Evolutionary conservation across 2,329 filamentous ascomycete species (phyloP), one percentile per base, ranked within the genome.

Genomic region (Pseudogymnoascus sp.): DNA sequence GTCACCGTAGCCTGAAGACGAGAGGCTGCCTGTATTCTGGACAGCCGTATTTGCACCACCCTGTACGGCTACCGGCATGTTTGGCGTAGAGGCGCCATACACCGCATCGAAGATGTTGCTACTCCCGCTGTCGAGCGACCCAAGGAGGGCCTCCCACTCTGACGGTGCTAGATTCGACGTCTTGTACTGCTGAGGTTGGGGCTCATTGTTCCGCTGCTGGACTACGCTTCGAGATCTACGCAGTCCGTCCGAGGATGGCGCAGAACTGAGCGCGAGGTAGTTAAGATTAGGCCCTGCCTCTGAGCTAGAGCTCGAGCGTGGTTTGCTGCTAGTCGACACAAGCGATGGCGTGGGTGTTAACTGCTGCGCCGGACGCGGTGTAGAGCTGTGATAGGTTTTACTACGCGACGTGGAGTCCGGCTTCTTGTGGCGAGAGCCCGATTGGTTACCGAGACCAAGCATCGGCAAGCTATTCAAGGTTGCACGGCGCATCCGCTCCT

Each of bases 21-120:
- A 53, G n/a, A 60, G 28, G 7, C 36, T 53, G 6, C 15, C 36
- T 7, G 58, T 18, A 15, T 41, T 18, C 15, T 50, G 39, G 28
- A n/a, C 14, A 1, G 12, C 58, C 4, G 14, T 1, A 28, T 33
- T 41, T 33, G 38, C 8, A 14, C 8, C 18, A 59, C 61, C 43
- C 38, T 33, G 30, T 61, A 12, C 71, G 68, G 25, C 74, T 71
- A 35, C 28, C 1, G 73, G 67, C n/a, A 74, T 75, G 0, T 71
- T 3, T 75, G 75, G 64, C 77, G 73, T 50, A 78, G 78, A 80
- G 0, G 88, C 88, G 37, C 88, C 89, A 66, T 91, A 91, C 61
- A 91, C 90, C 39, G 86, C 87, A 69, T 91, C 87, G 72, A 90
- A 94, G n/a, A 95, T 87, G 69, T 93, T 95, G 60, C 86, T 84